These are phyloP conservation scores for Arachis monticola DNA, from an alignment of 331 rosid genomes.

Conservation along the genomic window DNA sequence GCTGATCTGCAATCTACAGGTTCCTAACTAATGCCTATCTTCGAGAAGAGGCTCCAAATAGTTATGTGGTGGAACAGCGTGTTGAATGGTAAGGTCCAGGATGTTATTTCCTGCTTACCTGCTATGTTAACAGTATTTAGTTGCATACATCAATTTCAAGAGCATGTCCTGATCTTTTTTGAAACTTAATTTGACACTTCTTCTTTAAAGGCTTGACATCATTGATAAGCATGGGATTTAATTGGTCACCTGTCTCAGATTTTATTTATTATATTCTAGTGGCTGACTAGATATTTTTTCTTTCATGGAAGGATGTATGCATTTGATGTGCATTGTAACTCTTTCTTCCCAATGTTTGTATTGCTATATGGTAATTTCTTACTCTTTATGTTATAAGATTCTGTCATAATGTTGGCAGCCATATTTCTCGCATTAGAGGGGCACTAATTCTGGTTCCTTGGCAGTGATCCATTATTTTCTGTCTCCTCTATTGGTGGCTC, in stretches of 20 bases:
- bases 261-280: constrained; percentile 32
- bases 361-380: constrained; percentile 77
- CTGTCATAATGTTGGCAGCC: constrained; percentile 29
- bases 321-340: constrained; percentile 99
- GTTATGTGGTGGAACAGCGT: constrained; percentile 99
- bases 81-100: constrained; percentile 83
- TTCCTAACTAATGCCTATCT: constrained; percentile 89
- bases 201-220: constrained; percentile 29
- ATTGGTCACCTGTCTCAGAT: constrained; percentile 11
- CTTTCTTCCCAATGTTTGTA: constrained; percentile 99
- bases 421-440: constrained; percentile 23
- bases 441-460: constrained; percentile 52
- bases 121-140: constrained; percentile 24
- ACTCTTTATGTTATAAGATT: constrained; percentile 26
- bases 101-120: constrained; percentile 27
- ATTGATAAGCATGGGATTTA: constrained; percentile 21
- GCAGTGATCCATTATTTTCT: constrained; percentile 97
- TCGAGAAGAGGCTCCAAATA: constrained; percentile 97
- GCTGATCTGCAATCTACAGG: constrained; percentile 55
- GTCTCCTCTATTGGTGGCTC: constrained; percentile 94
- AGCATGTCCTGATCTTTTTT: constrained; percentile 23
- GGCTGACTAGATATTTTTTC: constrained; percentile 40
- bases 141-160: constrained; percentile 27
- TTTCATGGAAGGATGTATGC: constrained; percentile 85
- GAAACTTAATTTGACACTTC: constrained; percentile 25